phyloP scores from a whole-genome alignment of 2,329 filamentous ascomycete genomes.

The Drechslerella stenobrocha region DNA sequence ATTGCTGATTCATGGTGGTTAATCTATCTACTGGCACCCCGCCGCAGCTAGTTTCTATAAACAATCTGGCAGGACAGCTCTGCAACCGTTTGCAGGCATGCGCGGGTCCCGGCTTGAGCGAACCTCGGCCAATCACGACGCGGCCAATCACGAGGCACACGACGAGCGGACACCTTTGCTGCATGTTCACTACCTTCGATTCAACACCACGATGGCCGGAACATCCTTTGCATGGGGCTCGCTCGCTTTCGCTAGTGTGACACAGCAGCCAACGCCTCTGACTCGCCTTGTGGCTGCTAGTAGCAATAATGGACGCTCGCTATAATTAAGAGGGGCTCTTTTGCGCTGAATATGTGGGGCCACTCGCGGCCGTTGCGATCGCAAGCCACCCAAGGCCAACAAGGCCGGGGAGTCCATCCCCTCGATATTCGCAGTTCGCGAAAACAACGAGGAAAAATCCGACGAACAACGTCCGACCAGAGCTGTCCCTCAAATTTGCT shows the following conservation, averaged over 20 bases:
- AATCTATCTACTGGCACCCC: not conserved
- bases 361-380: constrained; percentile 30
- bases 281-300: constrained; percentile 28
- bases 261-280: constrained; percentile 3
- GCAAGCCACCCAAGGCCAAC: constrained; percentile 15
- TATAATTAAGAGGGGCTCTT: constrained; percentile 17
- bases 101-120: constrained; percentile 6
- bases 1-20: constrained; percentile 7
- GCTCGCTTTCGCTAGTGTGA: constrained; percentile 11
- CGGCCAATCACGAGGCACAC: constrained; percentile 19
- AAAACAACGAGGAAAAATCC: constrained; percentile 18
- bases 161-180: too few relatives aligned
- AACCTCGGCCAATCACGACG: constrained; percentile 23
- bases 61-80: not conserved
- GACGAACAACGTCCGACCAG: constrained; percentile 15
- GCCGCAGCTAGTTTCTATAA: not conserved
- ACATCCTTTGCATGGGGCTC: not conserved
- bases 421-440: constrained; percentile 40
- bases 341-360: constrained; percentile 41
- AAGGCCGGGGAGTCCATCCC: constrained; percentile 18
- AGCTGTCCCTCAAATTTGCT: constrained; percentile 13
- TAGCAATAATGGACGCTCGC: constrained; percentile 27
- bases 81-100: constrained; percentile 9
- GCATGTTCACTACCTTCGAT: constrained; percentile 15
- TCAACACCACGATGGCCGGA: not conserved